Evolutionary conservation across 1,284 basidiomycete genomes (phyloP), one percentile per base, ranked within the genome.

Genomic region (Trametes polyzona): DNA sequence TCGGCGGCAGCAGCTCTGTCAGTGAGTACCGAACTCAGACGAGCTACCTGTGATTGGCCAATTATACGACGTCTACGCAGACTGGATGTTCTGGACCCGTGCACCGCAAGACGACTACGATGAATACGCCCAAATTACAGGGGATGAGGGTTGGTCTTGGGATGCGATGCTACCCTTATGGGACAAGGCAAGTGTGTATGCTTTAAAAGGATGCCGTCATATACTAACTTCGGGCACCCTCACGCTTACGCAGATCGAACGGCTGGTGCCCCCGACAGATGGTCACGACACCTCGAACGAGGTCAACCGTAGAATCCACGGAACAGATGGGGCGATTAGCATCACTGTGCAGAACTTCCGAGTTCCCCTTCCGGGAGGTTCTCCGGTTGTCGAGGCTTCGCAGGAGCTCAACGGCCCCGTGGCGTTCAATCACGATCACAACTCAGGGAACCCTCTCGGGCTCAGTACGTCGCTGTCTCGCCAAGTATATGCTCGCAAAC

Each of bases 291-390:
- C 63, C 0, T 16, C 24, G 0, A 52, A 49, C 5, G 46, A 63
- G 44, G 33, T 64, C 37, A 32, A 54, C 21, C 40, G 55, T 5
- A 29, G 35, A 3, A n/a, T 61, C 10, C 64, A 65, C 41, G 61
- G 62, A 21, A 57, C n/a, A 30, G 19, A 27, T 35, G 7, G 78
- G 76, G 12, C 64, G 70, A 39, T 74, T 10, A 57, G 66, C 11
- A 71, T 77, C 0, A 70, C 70, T 6, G 41, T 65, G 29, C 59
- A 74, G 46, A 63, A 73, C 1, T n/a, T 32, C 65, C 0, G 69
- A 74, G 47, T 78, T 78, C 54, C 71, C 73, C 1, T 78, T 69
- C 63, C n/a, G n/a, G n/a, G n/a, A n/a, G n/a, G n/a, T n/a, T n/a
- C n/a, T n/a, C n/a, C n/a, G n/a, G n/a, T n/a, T n/a, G n/a, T n/a